Evolutionary conservation across 495 filamentous ascomycete species (phyloP).

Genomic region (Daldinia decipiens): DNA sequence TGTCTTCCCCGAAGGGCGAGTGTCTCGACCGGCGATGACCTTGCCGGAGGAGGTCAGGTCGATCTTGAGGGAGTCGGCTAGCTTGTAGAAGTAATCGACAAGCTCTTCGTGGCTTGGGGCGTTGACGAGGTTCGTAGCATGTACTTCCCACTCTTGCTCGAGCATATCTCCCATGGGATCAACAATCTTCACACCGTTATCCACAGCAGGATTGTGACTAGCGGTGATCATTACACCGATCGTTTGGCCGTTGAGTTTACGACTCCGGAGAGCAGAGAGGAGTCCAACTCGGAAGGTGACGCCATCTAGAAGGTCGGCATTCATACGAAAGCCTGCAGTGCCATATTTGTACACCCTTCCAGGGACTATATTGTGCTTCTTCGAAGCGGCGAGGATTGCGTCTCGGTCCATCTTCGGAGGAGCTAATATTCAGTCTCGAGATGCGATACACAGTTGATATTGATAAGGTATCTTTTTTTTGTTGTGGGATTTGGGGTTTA

Average conservation of each 20-base stretch:
- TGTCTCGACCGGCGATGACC: slow-evolving; percentile 92
- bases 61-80: slow-evolving; percentile 78
- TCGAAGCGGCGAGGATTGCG: slow-evolving; percentile 68
- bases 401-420: slow-evolving; percentile 45
- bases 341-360: slow-evolving; percentile 87
- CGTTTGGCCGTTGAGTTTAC: slow-evolving; percentile 84
- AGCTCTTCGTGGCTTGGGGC: slow-evolving; percentile 77
- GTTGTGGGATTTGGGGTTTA: background rate
- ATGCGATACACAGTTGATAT: slow-evolving; percentile 7
- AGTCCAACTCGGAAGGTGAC: slow-evolving; percentile 92
- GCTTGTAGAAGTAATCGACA: slow-evolving; percentile 74
- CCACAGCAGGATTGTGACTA: slow-evolving; percentile 94
- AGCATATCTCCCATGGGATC: slow-evolving; percentile 99
- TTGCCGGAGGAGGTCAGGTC: slow-evolving; percentile 74
- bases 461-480: background rate
- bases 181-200: slow-evolving; percentile 98
- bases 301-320: slow-evolving; percentile 78
- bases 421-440: slow-evolving; percentile 5
- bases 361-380: slow-evolving; percentile 74
- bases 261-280: slow-evolving; percentile 88
- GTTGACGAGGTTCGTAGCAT: slow-evolving; percentile 90
- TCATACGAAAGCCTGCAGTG: slow-evolving; percentile 82
- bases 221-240: slow-evolving; percentile 99
- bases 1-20: slow-evolving; percentile 86
- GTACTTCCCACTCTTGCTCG: slow-evolving; percentile 89